Percentiles rank a stretch among this genome's conserved stretches.
Conservation (phyloP, 306 rosid species). For the Comarum palustre region DNA sequence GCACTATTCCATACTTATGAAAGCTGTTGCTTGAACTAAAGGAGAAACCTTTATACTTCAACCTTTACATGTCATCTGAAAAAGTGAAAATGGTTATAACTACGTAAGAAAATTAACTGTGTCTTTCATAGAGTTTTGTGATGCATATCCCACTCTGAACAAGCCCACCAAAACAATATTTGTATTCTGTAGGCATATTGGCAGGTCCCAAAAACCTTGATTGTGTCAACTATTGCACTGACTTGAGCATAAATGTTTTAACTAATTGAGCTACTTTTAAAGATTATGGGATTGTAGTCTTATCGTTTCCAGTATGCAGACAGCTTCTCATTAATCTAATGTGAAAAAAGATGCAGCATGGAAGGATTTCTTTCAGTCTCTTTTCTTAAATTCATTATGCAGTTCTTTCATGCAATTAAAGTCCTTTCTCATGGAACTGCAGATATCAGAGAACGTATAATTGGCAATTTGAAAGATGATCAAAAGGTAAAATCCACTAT, state of each 20-base stretch:
- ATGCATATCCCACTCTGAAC: not conserved
- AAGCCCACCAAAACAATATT: not conserved
- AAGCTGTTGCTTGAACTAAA: not conserved
- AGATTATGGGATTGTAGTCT: not conserved
- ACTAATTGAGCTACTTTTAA: not conserved
- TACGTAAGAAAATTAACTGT: not conserved
- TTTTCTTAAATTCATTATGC: not conserved
- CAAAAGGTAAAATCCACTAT: conserved; percentile 51
- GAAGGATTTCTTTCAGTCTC: not conserved
- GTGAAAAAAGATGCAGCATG: not conserved
- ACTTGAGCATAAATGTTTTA: not conserved
- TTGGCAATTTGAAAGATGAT: conserved; percentile 77
- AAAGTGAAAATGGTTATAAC: not conserved
- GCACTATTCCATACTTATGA: not conserved
- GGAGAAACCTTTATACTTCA: not conserved
- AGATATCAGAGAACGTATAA: conserved; percentile 83
- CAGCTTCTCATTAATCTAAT: not conserved
- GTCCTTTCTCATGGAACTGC: conserved; percentile 36
- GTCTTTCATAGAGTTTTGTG: not conserved
- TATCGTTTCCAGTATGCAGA: not conserved
- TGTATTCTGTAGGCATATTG: not conserved
- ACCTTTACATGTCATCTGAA: not conserved
- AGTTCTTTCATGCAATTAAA: conserved; percentile 1
- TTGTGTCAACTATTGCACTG: not conserved
- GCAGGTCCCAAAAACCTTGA: not conserved